Conservation (phyloP, 768 basidiomycete species). For the Leucocoprinus leucothites region DNA sequence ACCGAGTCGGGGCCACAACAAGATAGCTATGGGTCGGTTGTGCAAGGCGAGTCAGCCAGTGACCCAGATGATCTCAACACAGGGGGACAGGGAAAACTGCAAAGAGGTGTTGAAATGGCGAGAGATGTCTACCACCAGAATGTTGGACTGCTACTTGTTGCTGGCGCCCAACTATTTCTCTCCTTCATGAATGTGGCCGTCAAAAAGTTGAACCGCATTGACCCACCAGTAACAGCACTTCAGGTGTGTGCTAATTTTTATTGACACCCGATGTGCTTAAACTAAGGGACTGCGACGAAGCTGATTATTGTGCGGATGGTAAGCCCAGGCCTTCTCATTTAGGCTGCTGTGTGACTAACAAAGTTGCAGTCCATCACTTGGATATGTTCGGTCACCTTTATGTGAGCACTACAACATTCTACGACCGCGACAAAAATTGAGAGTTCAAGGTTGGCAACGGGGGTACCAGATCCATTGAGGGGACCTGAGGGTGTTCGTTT, state of each 20-base stretch:
- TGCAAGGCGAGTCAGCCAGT: background rate
- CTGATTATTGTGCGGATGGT: conserved; percentile 18
- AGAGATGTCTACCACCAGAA: conserved; percentile 9
- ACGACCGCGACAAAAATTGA: background rate
- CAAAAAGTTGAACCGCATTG: conserved; percentile 21
- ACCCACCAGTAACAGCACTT: conserved; percentile 21
- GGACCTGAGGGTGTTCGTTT: conserved; percentile 69
- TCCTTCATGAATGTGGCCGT: conserved; percentile 21
- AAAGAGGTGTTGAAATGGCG: background rate
- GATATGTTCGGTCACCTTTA: conserved; percentile 14
- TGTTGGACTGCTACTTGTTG: conserved; percentile 19
- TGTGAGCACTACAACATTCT: conserved; percentile 8
- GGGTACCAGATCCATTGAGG: conserved; percentile 50
- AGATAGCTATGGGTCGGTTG: too few relatives aligned
- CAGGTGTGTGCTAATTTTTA: conserved; percentile 13
- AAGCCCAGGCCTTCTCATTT: background rate
- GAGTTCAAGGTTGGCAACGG: conserved; percentile 34
- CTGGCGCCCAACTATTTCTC: conserved; percentile 19
- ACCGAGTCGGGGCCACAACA: conserved; percentile 3
- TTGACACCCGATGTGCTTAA: background rate
- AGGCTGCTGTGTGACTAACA: background rate
- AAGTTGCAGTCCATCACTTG: conserved; percentile 13
- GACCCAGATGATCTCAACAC: too few relatives aligned
- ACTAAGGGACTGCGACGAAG: conserved; percentile 1
- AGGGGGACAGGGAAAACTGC: background rate